phyloP scores from a whole-genome alignment of 208 protist species.

The Trichomonas vaginalis region DNA sequence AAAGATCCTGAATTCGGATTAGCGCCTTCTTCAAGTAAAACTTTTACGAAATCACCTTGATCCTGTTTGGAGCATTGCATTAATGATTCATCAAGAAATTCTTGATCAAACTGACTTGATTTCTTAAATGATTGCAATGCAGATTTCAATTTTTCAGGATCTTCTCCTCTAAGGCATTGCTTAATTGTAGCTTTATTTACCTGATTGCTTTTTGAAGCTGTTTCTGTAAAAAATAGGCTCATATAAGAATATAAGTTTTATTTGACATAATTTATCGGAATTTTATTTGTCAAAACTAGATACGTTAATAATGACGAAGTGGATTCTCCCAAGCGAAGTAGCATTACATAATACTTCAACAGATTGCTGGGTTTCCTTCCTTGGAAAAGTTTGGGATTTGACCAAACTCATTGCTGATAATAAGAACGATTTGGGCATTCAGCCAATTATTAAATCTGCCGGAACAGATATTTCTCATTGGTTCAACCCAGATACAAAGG shows the following conservation, averaged over 20 bases:
- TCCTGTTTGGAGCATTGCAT: not conserved
- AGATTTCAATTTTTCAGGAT: not conserved
- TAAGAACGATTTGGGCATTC: not conserved
- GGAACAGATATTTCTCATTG: conserved; percentile 35
- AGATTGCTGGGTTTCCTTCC: conserved; percentile 32
- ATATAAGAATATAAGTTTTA: no score
- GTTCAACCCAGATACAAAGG: conserved; percentile 29
- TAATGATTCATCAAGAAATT: not conserved
- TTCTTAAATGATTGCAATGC: not conserved
- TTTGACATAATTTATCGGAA: no score
- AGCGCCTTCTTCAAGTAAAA: not conserved
- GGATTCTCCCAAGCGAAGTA: conserved; percentile 23
- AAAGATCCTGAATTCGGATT: not conserved
- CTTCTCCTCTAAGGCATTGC: not conserved
- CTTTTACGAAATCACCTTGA: not conserved
- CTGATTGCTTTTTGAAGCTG: not conserved
- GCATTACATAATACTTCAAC: conserved; percentile 19
- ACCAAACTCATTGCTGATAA: conserved; percentile 14
- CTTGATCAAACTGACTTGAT: not conserved
- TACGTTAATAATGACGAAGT: not conserved
- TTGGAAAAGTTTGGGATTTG: conserved; percentile 27
- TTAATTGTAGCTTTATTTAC: not conserved
- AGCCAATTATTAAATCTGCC: conserved; percentile 28
- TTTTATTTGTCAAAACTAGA: not conserved
- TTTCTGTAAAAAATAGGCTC: not conserved